Conservation (phyloP, 352 stramenopile species). For the Pythium aphanidermatum region DNA sequence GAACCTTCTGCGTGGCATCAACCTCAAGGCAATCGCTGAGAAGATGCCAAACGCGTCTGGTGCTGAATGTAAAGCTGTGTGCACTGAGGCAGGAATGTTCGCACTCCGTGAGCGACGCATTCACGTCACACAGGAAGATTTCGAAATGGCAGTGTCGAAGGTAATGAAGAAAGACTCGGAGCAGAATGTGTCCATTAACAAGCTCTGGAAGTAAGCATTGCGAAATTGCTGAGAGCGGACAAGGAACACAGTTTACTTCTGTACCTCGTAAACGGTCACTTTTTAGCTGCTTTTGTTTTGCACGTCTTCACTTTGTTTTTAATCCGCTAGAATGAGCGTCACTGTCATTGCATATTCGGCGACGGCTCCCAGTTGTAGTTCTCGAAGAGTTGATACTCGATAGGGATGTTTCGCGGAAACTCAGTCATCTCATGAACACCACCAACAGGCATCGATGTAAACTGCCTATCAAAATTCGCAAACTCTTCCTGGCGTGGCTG, state of each 20-base stretch:
- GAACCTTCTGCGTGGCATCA: constrained; percentile 98
- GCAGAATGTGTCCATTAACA: constrained; percentile 96
- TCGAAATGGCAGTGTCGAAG: constrained; percentile 99
- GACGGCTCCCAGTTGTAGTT: constrained; percentile 81
- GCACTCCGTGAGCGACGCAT: constrained; percentile 98
- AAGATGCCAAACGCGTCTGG: constrained; percentile 98
- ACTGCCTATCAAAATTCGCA: constrained; percentile 83
- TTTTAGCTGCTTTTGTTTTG: too few relatives aligned
- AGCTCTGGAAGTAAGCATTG: constrained; percentile 99
- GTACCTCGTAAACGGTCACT: too few relatives aligned
- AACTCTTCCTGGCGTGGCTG: constrained; percentile 61
- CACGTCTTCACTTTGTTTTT: neutral
- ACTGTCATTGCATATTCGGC: neutral
- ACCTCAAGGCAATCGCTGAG: constrained; percentile 96
- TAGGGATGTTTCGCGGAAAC: constrained; percentile 68
- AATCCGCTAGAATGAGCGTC: too few relatives aligned
- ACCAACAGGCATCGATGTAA: constrained; percentile 75
- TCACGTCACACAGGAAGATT: constrained; percentile 99
- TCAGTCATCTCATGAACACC: constrained; percentile 67
- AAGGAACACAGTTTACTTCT: too few relatives aligned
- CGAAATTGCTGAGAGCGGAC: too few relatives aligned
- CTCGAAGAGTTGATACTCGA: constrained; percentile 83
- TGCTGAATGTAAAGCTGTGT: constrained; percentile 99
- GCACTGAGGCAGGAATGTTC: constrained; percentile 99
- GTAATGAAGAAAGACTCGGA: constrained; percentile 99